Evolutionary conservation across 306 rosid genomes (phyloP), one percentile per base, ranked within the genome.

Genomic region (Sphenostylis stenocarpa): DNA sequence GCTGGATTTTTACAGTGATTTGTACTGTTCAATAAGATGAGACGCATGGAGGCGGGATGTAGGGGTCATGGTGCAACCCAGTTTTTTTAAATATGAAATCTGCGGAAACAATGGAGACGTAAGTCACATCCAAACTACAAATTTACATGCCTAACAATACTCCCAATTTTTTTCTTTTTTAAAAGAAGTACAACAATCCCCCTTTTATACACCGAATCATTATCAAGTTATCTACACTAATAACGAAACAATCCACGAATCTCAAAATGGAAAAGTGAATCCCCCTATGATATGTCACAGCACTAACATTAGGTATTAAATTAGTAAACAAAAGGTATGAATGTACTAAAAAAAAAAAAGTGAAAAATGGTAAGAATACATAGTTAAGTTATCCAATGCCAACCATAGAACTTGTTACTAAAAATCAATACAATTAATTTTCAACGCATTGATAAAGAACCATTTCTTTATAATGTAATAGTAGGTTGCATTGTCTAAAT

Each of bases 31-130:
- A 55, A 95, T 95, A 81, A 95, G 86, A 69, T 68, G 88, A 76
- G 98, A 95, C 7, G 98, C 98, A 51, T 92, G 97, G 70, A 95
- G 97, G 20, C 96, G 93, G 0, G 98, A 90, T 0, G 96, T 86
- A 21, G 98, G 98, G 70, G 77, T 78, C 53, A 67, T 57, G 1
- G 98, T 95, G 85, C 98, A 95, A 21, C 98, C 98, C 83, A 95
- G 75, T 78, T 72, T 92, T 63, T 86, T 93, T 88, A 92, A 82
- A 83, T 89, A 95, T 11, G 97, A 92, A 63, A 92, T 87, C 98
- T 95, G 96, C 67, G 47, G 64, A 60, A 52, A 68, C 49, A 73
- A 57, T 29, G 21, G 7, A 53, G 47, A 55, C 58, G 34, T 53
- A 48, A 13, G 47, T 69, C 55, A 67, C 7, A 55, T 43, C 26